A percentile compares a stretch with the other conserved stretches of the same genome.
Evolutionary conservation across 1,284 basidiomycete species (phyloP).

Genomic region (Puccinia brachypodii): DNA sequence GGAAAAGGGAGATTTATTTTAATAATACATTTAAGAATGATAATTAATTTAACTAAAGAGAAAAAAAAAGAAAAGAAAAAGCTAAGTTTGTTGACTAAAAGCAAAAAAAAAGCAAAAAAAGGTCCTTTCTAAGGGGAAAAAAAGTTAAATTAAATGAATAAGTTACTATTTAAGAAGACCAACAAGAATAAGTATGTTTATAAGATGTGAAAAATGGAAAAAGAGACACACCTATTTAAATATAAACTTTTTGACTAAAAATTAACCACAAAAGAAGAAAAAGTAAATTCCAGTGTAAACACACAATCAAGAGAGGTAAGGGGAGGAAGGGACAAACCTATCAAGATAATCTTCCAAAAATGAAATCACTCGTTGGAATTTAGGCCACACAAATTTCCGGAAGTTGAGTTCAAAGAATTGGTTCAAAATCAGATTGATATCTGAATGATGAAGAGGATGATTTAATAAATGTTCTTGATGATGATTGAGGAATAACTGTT

Average conservation of each 20-base stretch:
- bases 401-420: conserved; percentile 33
- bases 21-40: background rate
- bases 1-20: too few relatives aligned
- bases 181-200: background rate
- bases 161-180: background rate
- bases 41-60: background rate
- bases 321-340: background rate
- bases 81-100: background rate
- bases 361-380: background rate
- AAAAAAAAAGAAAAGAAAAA: background rate
- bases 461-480: background rate
- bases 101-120: background rate
- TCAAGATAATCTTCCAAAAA: background rate
- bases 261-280: too few relatives aligned
- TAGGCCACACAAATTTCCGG: conserved; percentile 17
- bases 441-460: background rate
- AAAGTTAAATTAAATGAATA: background rate
- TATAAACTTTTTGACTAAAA: too few relatives aligned
- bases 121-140: background rate
- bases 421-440: background rate
- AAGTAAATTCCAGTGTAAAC: too few relatives aligned
- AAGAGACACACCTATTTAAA: too few relatives aligned
- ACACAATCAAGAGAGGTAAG: background rate
- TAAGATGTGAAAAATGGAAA: background rate
- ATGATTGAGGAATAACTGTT: background rate